A percentile compares a stretch with the other conserved stretches of the same genome.
Evolutionary conservation across 768 basidiomycete genomes (phyloP).

Genomic region (Rickenella mellea): DNA sequence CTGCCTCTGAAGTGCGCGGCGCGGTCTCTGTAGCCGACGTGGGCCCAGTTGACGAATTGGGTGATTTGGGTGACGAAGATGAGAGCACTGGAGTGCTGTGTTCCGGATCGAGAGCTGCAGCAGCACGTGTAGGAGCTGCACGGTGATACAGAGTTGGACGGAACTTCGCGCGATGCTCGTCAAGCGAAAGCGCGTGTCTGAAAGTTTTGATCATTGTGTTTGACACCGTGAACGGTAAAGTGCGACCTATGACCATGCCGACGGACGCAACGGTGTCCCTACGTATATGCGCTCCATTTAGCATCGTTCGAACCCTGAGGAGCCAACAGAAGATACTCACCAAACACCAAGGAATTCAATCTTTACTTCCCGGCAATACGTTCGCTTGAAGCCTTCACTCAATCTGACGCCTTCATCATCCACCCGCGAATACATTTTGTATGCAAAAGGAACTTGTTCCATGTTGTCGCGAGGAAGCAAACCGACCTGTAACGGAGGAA

Average conservation of each 20-base stretch:
- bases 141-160: constrained; percentile 55
- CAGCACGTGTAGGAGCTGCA: constrained; percentile 18
- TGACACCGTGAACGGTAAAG: constrained; percentile 57
- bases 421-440: constrained; percentile 53
- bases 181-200: constrained; percentile 69
- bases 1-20: not conserved
- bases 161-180: constrained; percentile 69
- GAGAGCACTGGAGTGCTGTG: constrained; percentile 10
- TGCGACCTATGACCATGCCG: constrained; percentile 48
- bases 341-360: constrained; percentile 80
- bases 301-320: not conserved
- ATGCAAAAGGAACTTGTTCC: constrained; percentile 67
- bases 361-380: constrained; percentile 55
- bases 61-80: too few species aligned
- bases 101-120: constrained; percentile 19
- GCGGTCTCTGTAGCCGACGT: not conserved
- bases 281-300: constrained; percentile 3
- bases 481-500: constrained; percentile 52
- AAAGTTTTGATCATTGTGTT: constrained; percentile 61
- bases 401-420: constrained; percentile 35
- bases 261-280: constrained; percentile 80
- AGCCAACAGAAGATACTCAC: constrained; percentile 25
- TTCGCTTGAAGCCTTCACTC: constrained; percentile 60
- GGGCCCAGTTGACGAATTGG: too few species aligned
- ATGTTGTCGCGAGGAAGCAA: constrained; percentile 58